Evolutionary conservation across 768 basidiomycete species (phyloP), one percentile per base, ranked within the genome.

Genomic region (Trametes cubensis): DNA sequence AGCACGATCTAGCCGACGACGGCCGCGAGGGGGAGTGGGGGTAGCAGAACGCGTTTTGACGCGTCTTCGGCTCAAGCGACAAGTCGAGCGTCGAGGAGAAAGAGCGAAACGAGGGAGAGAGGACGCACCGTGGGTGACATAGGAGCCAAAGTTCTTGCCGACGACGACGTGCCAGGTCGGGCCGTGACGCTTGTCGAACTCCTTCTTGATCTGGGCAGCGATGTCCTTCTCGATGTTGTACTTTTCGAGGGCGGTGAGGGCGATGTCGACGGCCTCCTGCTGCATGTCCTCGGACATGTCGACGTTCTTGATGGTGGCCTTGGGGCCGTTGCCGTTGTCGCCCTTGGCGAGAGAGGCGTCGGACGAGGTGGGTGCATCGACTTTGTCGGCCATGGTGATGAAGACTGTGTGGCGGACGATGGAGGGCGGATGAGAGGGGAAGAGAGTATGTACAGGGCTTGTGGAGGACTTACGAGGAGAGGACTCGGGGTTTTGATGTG

Each of bases 161-260:
- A 96, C 96, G 67, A 98, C 95, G 75, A 95, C 94, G 75, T 98
- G 96, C 96, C 96, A 98, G 69, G 95, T 97, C 59, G 92, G 87
- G 25, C 94, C 93, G 69, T 94, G 88, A 76, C 89, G 81, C 78
- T 87, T 83, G 82, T 98, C 96, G 74, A 95, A 94, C 80, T 97
- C 94, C 77, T 95, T 95, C 85, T 98, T 98, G 85, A 98, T 92
- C 76, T 92, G 88, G 44, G 95, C 94, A 17, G 96, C 96, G 73
- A 98, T 94, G 76, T 98, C 96, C 78, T 97, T 98, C 82, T 98
- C 96, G 80, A 97, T 90, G 76, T 84, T 88, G 80, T 87, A 93
- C 75, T 93, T 91, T 69, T 95, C 90, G 75, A 98, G 83, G 1
- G 95, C 92, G 23, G 86, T 81, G 18, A 85, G 84, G 41, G 94